A percentile compares a stretch with the other conserved stretches of the same genome.
These are phyloP conservation scores for Graphilbum fragrans DNA, from an alignment of 2,329 filamentous ascomycete genomes.

Conservation along the genomic window DNA sequence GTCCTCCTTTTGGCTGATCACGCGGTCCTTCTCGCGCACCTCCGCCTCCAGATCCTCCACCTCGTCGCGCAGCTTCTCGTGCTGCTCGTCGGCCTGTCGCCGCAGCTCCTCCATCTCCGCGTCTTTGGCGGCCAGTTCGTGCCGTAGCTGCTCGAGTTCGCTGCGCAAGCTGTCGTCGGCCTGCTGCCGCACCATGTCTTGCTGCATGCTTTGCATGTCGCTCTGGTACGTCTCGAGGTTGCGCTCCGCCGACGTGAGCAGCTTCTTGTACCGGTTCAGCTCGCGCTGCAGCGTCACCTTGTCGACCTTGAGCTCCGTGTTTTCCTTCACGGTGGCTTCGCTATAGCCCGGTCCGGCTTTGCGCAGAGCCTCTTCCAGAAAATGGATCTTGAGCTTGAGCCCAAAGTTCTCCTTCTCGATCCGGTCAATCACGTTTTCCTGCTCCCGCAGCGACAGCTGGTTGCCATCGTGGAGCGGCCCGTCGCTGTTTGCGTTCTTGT, in stretches of 20 bases:
- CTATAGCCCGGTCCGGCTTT: slow-evolving; percentile 86
- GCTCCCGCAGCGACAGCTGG: slow-evolving; percentile 81
- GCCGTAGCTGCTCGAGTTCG: slow-evolving; percentile 46
- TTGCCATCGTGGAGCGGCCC: slow-evolving; percentile 69
- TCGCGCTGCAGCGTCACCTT: slow-evolving; percentile 84
- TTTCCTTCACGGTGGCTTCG: slow-evolving; percentile 80
- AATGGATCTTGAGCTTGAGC: slow-evolving; percentile 93
- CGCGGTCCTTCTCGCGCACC: slow-evolving; percentile 61
- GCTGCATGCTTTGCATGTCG: slow-evolving; percentile 72
- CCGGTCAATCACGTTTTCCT: slow-evolving; percentile 89
- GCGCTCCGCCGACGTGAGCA: slow-evolving; percentile 67
- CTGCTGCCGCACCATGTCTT: slow-evolving; percentile 66
- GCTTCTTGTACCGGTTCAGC: slow-evolving; percentile 75
- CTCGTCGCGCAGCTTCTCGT: slow-evolving; percentile 58
- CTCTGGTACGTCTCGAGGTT: slow-evolving; percentile 75
- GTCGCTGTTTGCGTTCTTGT: slow-evolving; percentile 18
- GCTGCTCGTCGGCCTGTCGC: slow-evolving; percentile 43
- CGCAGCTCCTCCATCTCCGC: slow-evolving; percentile 49
- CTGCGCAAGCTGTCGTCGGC: slow-evolving; percentile 56
- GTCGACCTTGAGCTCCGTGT: slow-evolving; percentile 90
- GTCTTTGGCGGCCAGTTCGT: slow-evolving; percentile 44
- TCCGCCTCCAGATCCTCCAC: slow-evolving; percentile 67
- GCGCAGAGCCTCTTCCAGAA: slow-evolving; percentile 78
- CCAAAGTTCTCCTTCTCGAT: slow-evolving; percentile 99
- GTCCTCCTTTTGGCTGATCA: slow-evolving; percentile 63